phyloP scores from a whole-genome alignment of 2,329 filamentous ascomycete species.

The Akanthomyces lecanii region DNA sequence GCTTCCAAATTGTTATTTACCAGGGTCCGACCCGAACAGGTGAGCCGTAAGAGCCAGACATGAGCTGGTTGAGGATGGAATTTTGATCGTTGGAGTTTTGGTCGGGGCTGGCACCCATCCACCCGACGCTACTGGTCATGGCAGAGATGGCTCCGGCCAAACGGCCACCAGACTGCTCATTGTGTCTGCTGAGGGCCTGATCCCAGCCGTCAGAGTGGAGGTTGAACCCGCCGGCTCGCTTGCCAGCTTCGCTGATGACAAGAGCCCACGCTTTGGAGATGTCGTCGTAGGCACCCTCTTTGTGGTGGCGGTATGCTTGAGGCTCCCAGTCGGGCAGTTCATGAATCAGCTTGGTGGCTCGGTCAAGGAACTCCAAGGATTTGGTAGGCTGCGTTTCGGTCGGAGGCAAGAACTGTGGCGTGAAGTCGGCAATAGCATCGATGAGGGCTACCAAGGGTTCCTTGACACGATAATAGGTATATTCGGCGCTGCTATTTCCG shows the following conservation, averaged over 20 bases:
- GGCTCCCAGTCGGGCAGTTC: slow-evolving; percentile 87
- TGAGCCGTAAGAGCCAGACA: slow-evolving; percentile 56
- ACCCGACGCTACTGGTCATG: slow-evolving; percentile 69
- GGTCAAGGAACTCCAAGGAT: slow-evolving; percentile 83
- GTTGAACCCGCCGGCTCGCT: slow-evolving; percentile 84
- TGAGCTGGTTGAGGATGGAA: slow-evolving; percentile 59
- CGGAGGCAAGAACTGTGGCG: slow-evolving; percentile 89
- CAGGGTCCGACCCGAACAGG: slow-evolving; percentile 61
- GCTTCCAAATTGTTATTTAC: slow-evolving; percentile 33
- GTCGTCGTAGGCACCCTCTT: slow-evolving; percentile 93
- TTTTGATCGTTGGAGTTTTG: slow-evolving; percentile 39
- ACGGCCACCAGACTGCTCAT: slow-evolving; percentile 78
- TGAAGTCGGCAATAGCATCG: slow-evolving; percentile 89
- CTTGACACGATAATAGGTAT: slow-evolving; percentile 89
- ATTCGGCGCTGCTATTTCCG: slow-evolving; percentile 80
- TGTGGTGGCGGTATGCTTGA: slow-evolving; percentile 83
- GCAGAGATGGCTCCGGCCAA: slow-evolving; percentile 76
- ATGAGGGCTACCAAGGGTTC: slow-evolving; percentile 75
- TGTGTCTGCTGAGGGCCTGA: slow-evolving; percentile 78
- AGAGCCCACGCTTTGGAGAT: slow-evolving; percentile 90
- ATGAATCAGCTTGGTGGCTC: slow-evolving; percentile 86
- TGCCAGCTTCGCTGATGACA: slow-evolving; percentile 85
- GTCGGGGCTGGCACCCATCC: slow-evolving; percentile 56
- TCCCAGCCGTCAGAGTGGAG: slow-evolving; percentile 92
- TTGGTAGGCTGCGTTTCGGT: slow-evolving; percentile 78